Evolutionary conservation across 179 eudicot species (phyloP).

Genomic region (Spergularia azorica): DNA sequence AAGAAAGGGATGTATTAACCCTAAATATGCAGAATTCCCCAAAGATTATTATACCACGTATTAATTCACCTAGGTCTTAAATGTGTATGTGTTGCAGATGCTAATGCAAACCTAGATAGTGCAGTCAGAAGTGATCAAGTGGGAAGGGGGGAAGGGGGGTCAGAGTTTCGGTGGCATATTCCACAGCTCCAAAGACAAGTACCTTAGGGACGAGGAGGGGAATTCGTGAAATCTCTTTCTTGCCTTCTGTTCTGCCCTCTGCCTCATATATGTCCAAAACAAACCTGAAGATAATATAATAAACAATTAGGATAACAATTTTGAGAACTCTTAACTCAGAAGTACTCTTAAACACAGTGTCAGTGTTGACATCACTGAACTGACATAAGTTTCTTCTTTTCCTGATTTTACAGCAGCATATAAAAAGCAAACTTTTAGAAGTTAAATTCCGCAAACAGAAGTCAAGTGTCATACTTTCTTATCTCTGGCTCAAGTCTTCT

Average conservation of each 20-base stretch:
- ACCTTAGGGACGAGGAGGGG: conserved; percentile 70
- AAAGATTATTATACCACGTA: neutral
- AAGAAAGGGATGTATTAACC: too few species aligned
- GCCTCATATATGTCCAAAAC: conserved; percentile 49
- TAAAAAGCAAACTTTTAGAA: neutral
- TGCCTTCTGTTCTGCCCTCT: conserved; percentile 48
- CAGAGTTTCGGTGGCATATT: neutral
- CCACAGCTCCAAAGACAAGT: neutral
- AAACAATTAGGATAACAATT: neutral
- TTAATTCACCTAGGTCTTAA: neutral
- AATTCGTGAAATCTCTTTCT: conserved; percentile 39
- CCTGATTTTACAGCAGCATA: neutral
- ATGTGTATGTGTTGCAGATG: neutral
- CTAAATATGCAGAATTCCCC: neutral
- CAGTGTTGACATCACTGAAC: neutral
- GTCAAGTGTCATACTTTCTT: conserved; percentile 53
- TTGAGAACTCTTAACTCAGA: neutral
- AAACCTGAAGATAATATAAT: conserved; percentile 43
- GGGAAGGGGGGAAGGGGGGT: neutral
- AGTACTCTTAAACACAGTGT: neutral
- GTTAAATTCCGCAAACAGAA: neutral
- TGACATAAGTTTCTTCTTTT: neutral
- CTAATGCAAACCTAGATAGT: neutral
- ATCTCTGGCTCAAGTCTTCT: conserved; percentile 56
- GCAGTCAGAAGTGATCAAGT: too few species aligned